phyloP scores from a whole-genome alignment of 2,329 filamentous ascomycete species.

The Calonectria pseudoreteaudii region DNA sequence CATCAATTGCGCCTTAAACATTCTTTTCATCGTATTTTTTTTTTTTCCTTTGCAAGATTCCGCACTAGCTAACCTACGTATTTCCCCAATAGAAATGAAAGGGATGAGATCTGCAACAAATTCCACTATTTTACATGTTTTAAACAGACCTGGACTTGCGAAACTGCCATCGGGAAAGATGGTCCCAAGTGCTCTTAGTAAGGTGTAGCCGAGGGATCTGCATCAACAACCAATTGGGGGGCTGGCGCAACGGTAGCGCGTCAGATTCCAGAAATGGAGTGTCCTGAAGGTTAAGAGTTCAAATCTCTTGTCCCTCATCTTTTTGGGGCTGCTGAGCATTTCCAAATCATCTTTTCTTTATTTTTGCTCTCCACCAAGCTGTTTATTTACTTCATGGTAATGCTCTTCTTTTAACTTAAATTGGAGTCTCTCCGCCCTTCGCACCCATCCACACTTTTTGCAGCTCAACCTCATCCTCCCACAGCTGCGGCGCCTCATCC shows the following conservation, averaged over 20 bases:
- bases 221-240: background rate
- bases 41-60: too few relatives aligned
- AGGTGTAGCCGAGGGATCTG: background rate
- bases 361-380: background rate
- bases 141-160: too few relatives aligned
- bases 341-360: background rate
- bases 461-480: background rate
- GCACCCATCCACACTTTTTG: constrained; percentile 8
- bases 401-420: too few relatives aligned
- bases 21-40: too few relatives aligned
- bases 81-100: too few relatives aligned
- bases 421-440: background rate
- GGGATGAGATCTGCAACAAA: too few relatives aligned
- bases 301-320: constrained; percentile 10
- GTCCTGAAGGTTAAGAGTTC: constrained; percentile 10
- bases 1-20: too few relatives aligned
- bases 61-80: too few relatives aligned
- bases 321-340: background rate
- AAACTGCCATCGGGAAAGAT: too few relatives aligned
- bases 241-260: constrained; percentile 10
- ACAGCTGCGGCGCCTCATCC: constrained; percentile 13
- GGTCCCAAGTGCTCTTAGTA: background rate
- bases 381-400: background rate
- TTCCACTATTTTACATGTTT: too few relatives aligned
- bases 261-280: background rate